phyloP scores from a whole-genome alignment of 495 filamentous ascomycete genomes.

The Aspergillus nidulans region DNA sequence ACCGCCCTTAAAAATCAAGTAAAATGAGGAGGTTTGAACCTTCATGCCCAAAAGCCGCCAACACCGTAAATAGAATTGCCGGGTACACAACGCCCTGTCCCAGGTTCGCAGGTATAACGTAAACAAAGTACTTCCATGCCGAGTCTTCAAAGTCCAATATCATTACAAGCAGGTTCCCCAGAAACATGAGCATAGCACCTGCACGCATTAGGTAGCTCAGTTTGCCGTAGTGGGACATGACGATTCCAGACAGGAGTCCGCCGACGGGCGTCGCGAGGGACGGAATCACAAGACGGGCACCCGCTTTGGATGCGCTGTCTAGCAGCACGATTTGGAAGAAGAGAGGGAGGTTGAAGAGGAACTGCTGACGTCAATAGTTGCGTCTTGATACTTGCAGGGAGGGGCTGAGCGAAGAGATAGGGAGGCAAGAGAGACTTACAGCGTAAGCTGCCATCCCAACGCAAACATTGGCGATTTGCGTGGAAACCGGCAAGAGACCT shows the following conservation, averaged over 20 bases:
- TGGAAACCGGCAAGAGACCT: conserved; percentile 48
- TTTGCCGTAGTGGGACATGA: conserved; percentile 63
- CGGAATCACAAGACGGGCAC: conserved; percentile 54
- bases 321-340: conserved; percentile 61
- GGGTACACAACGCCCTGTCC: conserved; percentile 64
- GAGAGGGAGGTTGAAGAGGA: conserved; percentile 60
- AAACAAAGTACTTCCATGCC: conserved; percentile 59
- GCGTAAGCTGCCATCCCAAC: conserved; percentile 60
- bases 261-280: conserved; percentile 59
- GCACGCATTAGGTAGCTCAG: conserved; percentile 50
- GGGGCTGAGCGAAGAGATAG: not conserved
- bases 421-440: conserved; percentile 33
- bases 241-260: conserved; percentile 54
- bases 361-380: conserved; percentile 35
- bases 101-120: conserved; percentile 59
- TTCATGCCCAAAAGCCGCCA: conserved; percentile 59
- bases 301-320: conserved; percentile 58
- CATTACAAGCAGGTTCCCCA: conserved; percentile 55
- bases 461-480: conserved; percentile 57
- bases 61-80: conserved; percentile 56
- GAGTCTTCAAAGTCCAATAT: conserved; percentile 53
- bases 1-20: too few species aligned
- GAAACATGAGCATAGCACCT: conserved; percentile 54
- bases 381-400: not conserved
- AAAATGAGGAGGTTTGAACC: conserved; percentile 32